Evolutionary conservation across 176 grass and related monocot species (phyloP).

Genomic region (Oropetium thomaeum): DNA sequence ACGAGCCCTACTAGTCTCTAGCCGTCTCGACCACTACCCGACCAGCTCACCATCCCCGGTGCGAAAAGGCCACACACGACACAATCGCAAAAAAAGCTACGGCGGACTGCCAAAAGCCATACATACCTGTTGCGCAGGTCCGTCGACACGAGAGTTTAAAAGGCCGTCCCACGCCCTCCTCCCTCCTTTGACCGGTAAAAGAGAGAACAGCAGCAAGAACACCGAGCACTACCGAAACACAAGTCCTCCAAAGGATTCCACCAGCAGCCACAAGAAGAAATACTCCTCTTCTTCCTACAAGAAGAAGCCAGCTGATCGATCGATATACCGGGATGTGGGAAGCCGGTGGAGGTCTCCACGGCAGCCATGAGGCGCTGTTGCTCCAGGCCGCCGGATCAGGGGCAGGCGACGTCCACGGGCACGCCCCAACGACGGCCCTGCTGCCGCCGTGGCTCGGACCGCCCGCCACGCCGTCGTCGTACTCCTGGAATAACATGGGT

Average conservation of each 20-base stretch:
- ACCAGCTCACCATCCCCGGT: conserved; percentile 16
- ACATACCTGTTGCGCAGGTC: conserved; percentile 22
- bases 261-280: conserved; percentile 26
- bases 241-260: not conserved
- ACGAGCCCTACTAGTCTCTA: conserved; percentile 16
- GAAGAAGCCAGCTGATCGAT: no score
- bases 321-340: conserved; percentile 49
- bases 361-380: conserved; percentile 41
- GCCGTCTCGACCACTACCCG: conserved; percentile 43
- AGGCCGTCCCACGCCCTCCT: conserved; percentile 19
- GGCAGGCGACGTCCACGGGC: not conserved
- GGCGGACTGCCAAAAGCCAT: conserved; percentile 32
- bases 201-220: not conserved
- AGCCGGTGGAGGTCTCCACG: conserved; percentile 47
- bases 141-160: conserved; percentile 40
- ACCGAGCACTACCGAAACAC: not conserved
- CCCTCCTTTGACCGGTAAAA: conserved; percentile 42
- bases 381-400: conserved; percentile 20
- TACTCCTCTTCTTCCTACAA: not conserved
- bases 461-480: conserved; percentile 10
- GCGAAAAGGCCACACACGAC: conserved; percentile 42
- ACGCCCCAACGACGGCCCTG: not conserved
- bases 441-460: conserved; percentile 32
- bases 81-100: not conserved
- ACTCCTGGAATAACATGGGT: conserved; percentile 28